Percentiles rank a stretch among this genome's conserved stretches.
These are phyloP conservation scores for Pyrus bretschneideri DNA, from an alignment of 306 rosid genomes.

Conservation along the genomic window DNA sequence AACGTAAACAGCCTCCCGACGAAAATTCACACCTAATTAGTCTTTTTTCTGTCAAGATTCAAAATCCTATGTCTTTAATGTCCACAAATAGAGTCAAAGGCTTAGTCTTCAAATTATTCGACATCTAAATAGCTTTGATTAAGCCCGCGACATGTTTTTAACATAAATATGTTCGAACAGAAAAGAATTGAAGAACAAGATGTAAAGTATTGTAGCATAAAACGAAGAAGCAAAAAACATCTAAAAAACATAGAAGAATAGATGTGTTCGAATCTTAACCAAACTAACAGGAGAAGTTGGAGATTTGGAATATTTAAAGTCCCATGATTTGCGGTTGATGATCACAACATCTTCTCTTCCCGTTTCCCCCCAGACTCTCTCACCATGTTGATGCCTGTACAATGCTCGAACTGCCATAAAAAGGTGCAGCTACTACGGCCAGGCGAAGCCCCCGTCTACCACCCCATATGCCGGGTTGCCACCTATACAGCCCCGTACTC, in stretches of 20 bases:
- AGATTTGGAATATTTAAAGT: neutral
- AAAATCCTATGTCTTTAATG: neutral
- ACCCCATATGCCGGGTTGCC: neutral
- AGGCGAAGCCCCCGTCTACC: neutral
- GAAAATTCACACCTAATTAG: neutral
- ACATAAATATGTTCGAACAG: neutral
- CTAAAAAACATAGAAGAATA: neutral
- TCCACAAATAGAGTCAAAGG: neutral
- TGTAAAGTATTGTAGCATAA: neutral
- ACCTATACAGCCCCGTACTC: neutral
- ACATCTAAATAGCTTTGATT: neutral
- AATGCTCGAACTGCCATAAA: neutral
- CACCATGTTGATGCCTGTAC: neutral
- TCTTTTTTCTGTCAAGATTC: neutral
- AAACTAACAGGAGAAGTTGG: neutral
- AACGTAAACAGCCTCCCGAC: neutral
- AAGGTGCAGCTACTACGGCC: neutral
- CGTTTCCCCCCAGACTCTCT: neutral
- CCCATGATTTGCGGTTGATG: neutral
- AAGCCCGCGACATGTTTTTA: neutral
- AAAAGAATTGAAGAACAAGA: neutral
- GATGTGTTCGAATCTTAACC: too few species aligned
- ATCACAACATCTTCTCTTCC: neutral
- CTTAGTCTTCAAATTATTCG: neutral
- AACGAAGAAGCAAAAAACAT: neutral